These are phyloP conservation scores for Picochlorum costavermella DNA, from an alignment of 139 green algal genomes.

Conservation along the genomic window DNA sequence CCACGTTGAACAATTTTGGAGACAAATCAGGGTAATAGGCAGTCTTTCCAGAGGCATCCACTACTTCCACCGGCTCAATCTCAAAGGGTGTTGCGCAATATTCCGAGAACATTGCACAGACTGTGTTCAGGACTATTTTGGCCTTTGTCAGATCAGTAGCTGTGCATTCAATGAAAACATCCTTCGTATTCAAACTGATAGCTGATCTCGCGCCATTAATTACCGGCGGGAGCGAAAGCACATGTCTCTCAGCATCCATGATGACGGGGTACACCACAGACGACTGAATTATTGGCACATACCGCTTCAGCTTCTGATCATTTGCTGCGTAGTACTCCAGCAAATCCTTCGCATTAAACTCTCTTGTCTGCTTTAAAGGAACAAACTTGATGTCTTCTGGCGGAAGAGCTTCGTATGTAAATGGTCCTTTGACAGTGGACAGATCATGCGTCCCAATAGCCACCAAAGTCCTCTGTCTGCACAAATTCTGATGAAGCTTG, in stretches of 20 bases:
- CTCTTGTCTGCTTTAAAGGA: conserved; percentile 88
- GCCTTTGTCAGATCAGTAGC: conserved; percentile 96
- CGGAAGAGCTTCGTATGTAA: conserved; percentile 95
- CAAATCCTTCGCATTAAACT: conserved; percentile 81
- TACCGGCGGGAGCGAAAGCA: conserved; percentile 88
- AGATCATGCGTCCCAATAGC: conserved; percentile 98
- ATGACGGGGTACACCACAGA: conserved; percentile 93
- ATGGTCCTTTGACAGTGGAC: conserved; percentile 73
- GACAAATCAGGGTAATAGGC: conserved; percentile 74
- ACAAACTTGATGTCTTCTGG: conserved; percentile 90
- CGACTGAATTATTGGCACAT: conserved; percentile 90
- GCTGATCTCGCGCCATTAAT: conserved; percentile 93
- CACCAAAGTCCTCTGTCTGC: conserved; percentile 87
- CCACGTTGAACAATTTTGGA: conserved; percentile 49
- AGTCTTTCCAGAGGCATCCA: conserved; percentile 59
- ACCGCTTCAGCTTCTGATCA: conserved; percentile 93
- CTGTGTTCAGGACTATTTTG: conserved; percentile 79
- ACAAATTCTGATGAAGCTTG: conserved; percentile 98
- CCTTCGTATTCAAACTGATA: conserved; percentile 78
- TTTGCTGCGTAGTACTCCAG: conserved; percentile 72
- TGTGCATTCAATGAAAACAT: conserved; percentile 99
- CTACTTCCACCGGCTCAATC: conserved; percentile 92
- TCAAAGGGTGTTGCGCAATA: conserved; percentile 81
- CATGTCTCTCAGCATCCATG: conserved; percentile 73
- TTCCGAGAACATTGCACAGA: conserved; percentile 91